phyloP scores from a whole-genome alignment of 2,329 filamentous ascomycete genomes.

The Cordyceps cicadae region DNA sequence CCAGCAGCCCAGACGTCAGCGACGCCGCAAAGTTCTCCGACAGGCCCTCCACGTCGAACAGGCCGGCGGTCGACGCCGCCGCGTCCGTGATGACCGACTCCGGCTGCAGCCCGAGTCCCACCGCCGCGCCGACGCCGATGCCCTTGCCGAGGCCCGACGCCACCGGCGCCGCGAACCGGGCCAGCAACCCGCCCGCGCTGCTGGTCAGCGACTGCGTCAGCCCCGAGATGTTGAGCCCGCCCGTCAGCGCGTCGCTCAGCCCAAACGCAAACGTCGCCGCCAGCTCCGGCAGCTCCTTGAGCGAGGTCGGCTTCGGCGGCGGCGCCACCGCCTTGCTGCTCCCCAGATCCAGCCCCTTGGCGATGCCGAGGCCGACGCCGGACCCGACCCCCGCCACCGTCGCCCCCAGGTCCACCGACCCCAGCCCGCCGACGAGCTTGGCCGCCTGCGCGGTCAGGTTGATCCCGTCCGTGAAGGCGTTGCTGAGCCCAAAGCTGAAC shows the following conservation, averaged over 20 bases:
- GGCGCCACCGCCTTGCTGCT: conserved; percentile 10
- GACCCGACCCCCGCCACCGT: conserved; percentile 14
- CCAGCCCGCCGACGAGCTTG: conserved; percentile 7
- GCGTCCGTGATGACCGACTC: conserved; percentile 8
- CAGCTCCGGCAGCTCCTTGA: conserved; percentile 13
- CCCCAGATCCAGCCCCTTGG: conserved; percentile 15
- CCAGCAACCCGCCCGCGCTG: neutral
- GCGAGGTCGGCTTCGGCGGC: conserved; percentile 3
- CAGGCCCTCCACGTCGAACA: conserved; percentile 16
- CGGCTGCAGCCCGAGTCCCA: conserved; percentile 23
- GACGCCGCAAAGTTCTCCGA: conserved; percentile 20
- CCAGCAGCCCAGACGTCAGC: conserved; percentile 24
- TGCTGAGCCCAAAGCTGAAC: conserved; percentile 2
- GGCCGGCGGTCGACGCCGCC: too few relatives aligned
- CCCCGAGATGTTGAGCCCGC: conserved; percentile 14
- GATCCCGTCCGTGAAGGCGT: conserved; percentile 6
- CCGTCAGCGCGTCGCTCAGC: conserved; percentile 16
- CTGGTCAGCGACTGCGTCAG: conserved; percentile 3
- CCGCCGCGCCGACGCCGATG: conserved; percentile 18
- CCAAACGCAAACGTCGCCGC: conserved; percentile 19
- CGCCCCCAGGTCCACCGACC: conserved; percentile 11
- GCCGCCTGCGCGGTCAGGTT: conserved; percentile 8
- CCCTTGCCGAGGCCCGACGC: conserved; percentile 23
- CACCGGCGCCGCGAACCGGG: conserved; percentile 14
- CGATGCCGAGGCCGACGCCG: conserved; percentile 15